Evolutionary conservation across 2,329 filamentous ascomycete species (phyloP).

Genomic region (Botrytis cinerea): DNA sequence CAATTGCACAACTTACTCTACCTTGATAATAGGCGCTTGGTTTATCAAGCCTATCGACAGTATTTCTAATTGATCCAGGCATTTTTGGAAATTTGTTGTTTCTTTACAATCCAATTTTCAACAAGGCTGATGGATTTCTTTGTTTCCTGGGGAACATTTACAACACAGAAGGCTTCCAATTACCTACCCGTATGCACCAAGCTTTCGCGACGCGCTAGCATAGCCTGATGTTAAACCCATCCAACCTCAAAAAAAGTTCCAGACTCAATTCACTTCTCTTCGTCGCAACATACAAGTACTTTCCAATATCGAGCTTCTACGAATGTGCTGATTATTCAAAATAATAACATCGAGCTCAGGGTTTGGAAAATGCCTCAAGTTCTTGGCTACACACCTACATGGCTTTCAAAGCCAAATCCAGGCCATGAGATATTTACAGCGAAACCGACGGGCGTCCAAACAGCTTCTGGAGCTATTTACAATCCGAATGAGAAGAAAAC

Average conservation of each 20-base stretch:
- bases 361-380: constrained; percentile 74
- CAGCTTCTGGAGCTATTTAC: constrained; percentile 29
- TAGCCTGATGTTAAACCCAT: constrained; percentile 17
- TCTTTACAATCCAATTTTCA: constrained; percentile 10
- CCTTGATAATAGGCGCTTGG: constrained; percentile 91
- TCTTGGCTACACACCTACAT: constrained; percentile 80
- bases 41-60: constrained; percentile 88
- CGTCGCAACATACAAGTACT: constrained; percentile 21
- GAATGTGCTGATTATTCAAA: constrained; percentile 24
- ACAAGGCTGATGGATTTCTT: constrained; percentile 24
- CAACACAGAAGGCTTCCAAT: constrained; percentile 10
- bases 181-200: neutral
- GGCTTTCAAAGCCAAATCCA: constrained; percentile 77
- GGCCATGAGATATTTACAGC: constrained; percentile 76
- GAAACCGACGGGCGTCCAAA: constrained; percentile 42
- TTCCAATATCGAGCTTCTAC: constrained; percentile 26
- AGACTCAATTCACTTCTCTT: constrained; percentile 16
- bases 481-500: constrained; percentile 46
- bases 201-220: constrained; percentile 34
- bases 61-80: constrained; percentile 54
- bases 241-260: constrained; percentile 30
- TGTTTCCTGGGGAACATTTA: constrained; percentile 25
- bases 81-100: constrained; percentile 30
- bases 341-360: constrained; percentile 28
- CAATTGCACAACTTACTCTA: constrained; percentile 59